Evolutionary conservation across 345 rosid species (phyloP), one percentile per base, ranked within the genome.

Genomic region (Crucihimalaya himalaica): DNA sequence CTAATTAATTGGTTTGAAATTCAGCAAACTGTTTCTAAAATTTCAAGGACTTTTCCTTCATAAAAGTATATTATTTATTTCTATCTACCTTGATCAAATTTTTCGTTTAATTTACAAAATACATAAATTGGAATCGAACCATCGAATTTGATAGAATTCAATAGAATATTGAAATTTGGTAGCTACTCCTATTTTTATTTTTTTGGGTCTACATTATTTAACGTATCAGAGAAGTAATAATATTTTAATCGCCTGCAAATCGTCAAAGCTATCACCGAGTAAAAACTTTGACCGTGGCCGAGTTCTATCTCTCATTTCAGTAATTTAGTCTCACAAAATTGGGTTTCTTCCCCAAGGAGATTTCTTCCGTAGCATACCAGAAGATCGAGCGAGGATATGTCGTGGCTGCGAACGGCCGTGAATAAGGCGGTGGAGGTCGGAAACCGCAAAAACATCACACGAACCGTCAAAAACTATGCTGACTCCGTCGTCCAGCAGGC

Each of bases 401-500:
- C 99, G 82, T 95, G 99, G 99, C 61, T 90, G 58, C 85, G 84
- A 86, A 85, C 93, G 23, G 99, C 97, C 40, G 84, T 95, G 80
- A 95, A 47, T 82, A 95, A 86, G 74, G 99, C 99, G 31, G 99
- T 95, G 83, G 97, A 92, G 85, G 97, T 73, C 4, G 99, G 99
- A 21, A 89, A 88, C 88, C 89, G 87, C 73, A 95, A 86, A 81
- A 95, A 95, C 66, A 87, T 95, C 77, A 90, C 99, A 5, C 96
- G 87, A 72, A 86, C 90, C 71, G 91, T 95, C 78, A 87, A 73
- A 83, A 92, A 83, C 86, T 89, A 88, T 46, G 97, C 97, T 32
- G 99, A 95, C 85, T 65, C 95, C 81, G 97, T 95, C 79, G 97
- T 89, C 61, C 97, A 94, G 13, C 97, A 91, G 9, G 99, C 99